Base-by-base conservation (phyloP, 2,329 filamentous ascomycete species). In the Fusarium subtropicale region DNA sequence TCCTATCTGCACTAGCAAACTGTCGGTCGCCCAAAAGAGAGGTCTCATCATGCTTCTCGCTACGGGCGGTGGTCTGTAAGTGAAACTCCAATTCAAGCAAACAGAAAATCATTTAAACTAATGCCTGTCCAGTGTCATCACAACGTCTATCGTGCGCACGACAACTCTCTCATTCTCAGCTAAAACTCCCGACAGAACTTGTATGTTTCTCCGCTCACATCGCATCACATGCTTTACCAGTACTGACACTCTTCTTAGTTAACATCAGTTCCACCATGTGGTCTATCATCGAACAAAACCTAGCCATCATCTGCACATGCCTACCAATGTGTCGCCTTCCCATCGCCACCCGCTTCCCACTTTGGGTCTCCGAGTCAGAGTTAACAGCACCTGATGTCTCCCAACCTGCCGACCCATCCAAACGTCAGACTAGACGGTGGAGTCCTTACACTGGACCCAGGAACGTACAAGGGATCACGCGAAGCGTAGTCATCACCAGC, bases 1-100 rank as follows among this genome's bases (percentile, higher is more conserved):
- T 26, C 82, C 82, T 22, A 78, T 86, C 16, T 82, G 82, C 77
- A 68, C 75, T 20, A 80, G 84, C 45, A 81, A 84, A 53, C 76
- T 86, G 55, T 79, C 79, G 5, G 66, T 72, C 7, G 72, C 74
- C 13, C 79, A 82, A 45, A 85, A 83, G 69, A 73, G 79, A 26
- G 79, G 77, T 5, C 66, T 85, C 34, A 81, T 81, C 60, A 60
- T 78, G 31, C 76, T 84, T 10, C 83, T 85, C 68, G 72, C 78
- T 2, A 73, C 84, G 13, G 83, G 83, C 33, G 82, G 83, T 42
- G 67, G 79, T 7, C 79, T 82, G 79, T 83, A 74, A 77, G 81
- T 79, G 11, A 58, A n/a, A 50, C 20, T 26, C 15, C 6, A 41
- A 7, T 5, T 20, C 9, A 38, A 26, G 28, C 8, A 38, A 30